Percentiles rank a stretch among this genome's conserved stretches.
phyloP scores from a whole-genome alignment of 495 filamentous ascomycete genomes.

The Trichocladium uniseriatum region DNA sequence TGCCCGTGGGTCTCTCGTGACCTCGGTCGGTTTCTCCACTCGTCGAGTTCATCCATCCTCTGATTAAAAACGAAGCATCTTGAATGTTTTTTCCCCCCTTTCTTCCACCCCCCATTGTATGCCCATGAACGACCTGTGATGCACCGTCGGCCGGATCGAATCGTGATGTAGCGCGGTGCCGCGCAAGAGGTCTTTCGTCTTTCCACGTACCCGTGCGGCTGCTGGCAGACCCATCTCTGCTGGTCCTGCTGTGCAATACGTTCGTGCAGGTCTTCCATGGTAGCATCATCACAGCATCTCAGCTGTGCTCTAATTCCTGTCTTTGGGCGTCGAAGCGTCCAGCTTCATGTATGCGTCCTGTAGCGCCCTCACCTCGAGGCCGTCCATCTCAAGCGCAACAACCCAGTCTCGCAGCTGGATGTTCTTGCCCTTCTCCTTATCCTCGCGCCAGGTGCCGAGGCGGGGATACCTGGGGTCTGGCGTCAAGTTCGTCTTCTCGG shows the following conservation, averaged over 20 bases:
- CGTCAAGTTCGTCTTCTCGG: conserved; percentile 26
- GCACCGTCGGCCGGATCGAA: no score
- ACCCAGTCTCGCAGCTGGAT: conserved; percentile 67
- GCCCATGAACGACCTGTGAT: no score
- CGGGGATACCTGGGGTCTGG: conserved; percentile 31
- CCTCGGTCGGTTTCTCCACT: not conserved
- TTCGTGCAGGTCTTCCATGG: no score
- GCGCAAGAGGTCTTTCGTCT: no score
- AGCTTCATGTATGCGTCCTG: conserved; percentile 46
- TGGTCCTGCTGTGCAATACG: no score
- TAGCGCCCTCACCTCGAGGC: conserved; percentile 44
- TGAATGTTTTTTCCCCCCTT: no score
- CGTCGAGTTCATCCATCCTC: no score
- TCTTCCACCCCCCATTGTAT: no score
- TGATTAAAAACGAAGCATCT: no score
- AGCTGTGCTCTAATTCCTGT: not conserved
- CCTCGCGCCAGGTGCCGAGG: conserved; percentile 55
- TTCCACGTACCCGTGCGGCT: no score
- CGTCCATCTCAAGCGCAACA: conserved; percentile 52
- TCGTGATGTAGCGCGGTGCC: no score
- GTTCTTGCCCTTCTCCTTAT: conserved; percentile 48
- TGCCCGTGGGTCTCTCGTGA: not conserved
- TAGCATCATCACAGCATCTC: not conserved
- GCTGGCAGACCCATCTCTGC: no score
- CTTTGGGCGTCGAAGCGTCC: conserved; percentile 27